Base-by-base conservation (phyloP, 331 rosid species). In the Cydonia oblonga region DNA sequence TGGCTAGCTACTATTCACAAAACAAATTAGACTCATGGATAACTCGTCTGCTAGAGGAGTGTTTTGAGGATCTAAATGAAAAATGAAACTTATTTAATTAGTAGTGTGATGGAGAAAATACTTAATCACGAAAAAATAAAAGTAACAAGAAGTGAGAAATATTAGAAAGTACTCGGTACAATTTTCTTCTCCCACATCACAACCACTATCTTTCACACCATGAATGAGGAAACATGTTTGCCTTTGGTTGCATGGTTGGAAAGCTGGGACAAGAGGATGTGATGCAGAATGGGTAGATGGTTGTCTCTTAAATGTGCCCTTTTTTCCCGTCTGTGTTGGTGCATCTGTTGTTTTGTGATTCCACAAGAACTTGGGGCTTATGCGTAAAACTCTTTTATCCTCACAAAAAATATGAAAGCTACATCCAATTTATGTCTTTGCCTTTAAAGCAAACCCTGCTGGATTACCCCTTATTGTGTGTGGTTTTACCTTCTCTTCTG, bases 281-380 rank as follows among this genome's bases (percentile, higher is more conserved):
- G 85, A 79, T 63, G 71, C 80, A 72, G 83, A 80, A 81, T 57
- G 76, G 84, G 88, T 76, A 73, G 90, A 79, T 81, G 77, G 23
- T 69, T 54, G 79, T 75, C 83, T 71, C 81, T 75, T 90, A 82
- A 86, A 82, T 87, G 92, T 81, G 69, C 5, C n/a, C 56, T 67
- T 10, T 40, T 42, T 68, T 16, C 57, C 57, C n/a, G 42, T 16
- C n/a, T 52, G 0, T 52, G 57, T 52, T 52, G n/a, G 42, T 15
- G 20, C 3, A 16, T 1, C 6, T 7, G 57, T 52, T 6, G 57
- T 52, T 52, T 52, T 52, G 20, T 52, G 57, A 52, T 16, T 52
- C 23, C 23, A 19, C 4, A 52, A 4, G 23, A 52, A 18, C 57
- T 52, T 52, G 3, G 56, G 56, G 56, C 56, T 49, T 49, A 19